These are phyloP conservation scores for Solanum sitiens DNA, from an alignment of 257 asterid species.

Conservation along the genomic window DNA sequence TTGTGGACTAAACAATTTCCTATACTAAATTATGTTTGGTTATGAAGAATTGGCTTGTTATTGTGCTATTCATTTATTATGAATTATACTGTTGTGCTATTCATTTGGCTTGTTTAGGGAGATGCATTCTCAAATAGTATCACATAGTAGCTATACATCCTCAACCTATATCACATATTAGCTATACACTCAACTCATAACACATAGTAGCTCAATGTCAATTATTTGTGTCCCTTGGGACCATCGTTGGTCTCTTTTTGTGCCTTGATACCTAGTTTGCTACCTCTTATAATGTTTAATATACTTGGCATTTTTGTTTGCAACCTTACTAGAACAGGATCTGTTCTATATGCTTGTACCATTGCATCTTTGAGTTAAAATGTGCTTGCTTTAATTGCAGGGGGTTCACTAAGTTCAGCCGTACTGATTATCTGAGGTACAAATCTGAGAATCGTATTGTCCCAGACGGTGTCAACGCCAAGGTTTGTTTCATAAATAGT, in stretches of 20 bases:
- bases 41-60: neutral
- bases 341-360: neutral
- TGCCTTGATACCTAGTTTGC: neutral
- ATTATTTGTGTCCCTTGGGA: neutral
- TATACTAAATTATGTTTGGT: neutral
- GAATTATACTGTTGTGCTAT: neutral
- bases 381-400: neutral
- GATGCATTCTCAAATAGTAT: neutral
- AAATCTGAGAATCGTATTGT: slow-evolving; percentile 5
- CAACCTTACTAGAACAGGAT: neutral
- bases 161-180: neutral
- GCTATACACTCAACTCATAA: too few relatives aligned
- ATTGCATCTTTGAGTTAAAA: neutral
- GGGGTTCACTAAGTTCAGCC: slow-evolving; percentile 14
- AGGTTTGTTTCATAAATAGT: neutral
- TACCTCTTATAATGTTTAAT: neutral
- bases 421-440: slow-evolving; percentile 3
- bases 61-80: neutral
- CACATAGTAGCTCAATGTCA: too few relatives aligned
- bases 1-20: neutral
- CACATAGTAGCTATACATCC: neutral
- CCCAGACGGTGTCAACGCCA: slow-evolving; percentile 13
- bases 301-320: neutral
- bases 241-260: neutral
- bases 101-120: neutral